A percentile compares a stretch with the other conserved stretches of the same genome.
phyloP scores from a whole-genome alignment of 352 stramenopile species.

The Phytophthora crassamura region DNA sequence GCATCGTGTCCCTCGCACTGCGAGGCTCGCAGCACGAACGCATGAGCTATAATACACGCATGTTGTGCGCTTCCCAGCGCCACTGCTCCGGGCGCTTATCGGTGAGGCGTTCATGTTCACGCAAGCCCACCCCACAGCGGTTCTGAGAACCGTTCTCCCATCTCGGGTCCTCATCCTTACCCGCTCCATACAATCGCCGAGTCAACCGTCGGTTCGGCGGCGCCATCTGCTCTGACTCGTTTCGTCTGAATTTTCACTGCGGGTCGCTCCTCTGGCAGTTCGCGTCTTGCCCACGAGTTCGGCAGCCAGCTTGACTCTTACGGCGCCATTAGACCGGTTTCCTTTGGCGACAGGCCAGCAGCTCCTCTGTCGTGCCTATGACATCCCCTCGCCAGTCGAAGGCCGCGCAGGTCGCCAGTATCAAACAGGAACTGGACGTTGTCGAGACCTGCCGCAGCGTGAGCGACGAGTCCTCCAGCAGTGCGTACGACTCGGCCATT shows the following conservation, averaged over 20 bases:
- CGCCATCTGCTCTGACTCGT: no score
- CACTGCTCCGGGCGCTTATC: no score
- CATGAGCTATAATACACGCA: neutral
- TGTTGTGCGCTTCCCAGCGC: no score
- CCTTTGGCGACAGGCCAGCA: conserved; percentile 14
- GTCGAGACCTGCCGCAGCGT: conserved; percentile 16
- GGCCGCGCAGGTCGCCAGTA: conserved; percentile 3
- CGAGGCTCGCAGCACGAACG: no score
- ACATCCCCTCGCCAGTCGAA: conserved; percentile 5
- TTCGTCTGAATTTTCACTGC: no score
- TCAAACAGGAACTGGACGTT: conserved; percentile 11
- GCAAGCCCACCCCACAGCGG: neutral
- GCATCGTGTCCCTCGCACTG: no score
- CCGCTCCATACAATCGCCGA: no score
- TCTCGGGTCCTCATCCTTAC: neutral
- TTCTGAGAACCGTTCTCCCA: no score
- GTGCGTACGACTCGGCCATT: conserved; percentile 17
- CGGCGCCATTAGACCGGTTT: conserved; percentile 17
- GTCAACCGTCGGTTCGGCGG: no score
- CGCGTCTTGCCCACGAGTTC: conserved; percentile 20
- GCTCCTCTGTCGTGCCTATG: conserved; percentile 21
- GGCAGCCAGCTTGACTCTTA: conserved; percentile 11
- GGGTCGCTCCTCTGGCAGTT: neutral
- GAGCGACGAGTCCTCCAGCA: conserved; percentile 27
- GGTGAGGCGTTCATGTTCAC: no score